Percentiles rank a stretch among this genome's conserved stretches.
These are phyloP conservation scores for Pleurotus giganteus DNA, from an alignment of 768 basidiomycete genomes.

Conservation along the genomic window DNA sequence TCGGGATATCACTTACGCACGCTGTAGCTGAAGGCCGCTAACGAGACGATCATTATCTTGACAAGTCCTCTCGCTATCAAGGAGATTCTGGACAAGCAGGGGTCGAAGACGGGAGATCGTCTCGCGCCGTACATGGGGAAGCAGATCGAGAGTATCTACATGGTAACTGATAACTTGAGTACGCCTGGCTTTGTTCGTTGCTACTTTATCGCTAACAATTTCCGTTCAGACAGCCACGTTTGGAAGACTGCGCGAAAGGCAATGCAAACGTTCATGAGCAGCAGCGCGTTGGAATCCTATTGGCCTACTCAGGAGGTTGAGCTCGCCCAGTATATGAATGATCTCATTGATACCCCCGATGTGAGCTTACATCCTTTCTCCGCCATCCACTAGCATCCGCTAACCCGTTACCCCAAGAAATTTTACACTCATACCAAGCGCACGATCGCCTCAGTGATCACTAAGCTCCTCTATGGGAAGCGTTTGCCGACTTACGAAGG, in stretches of 20 bases:
- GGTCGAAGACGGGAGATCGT: constrained; percentile 21
- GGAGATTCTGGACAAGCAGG: constrained; percentile 24
- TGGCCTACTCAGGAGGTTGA: constrained; percentile 17
- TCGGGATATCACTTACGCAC: not conserved
- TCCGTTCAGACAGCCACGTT: constrained; percentile 17
- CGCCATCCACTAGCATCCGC: not conserved
- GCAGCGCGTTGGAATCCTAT: not conserved
- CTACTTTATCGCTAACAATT: no score
- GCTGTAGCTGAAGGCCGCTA: constrained; percentile 19
- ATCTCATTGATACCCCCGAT: constrained; percentile 24
- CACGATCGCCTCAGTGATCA: constrained; percentile 14
- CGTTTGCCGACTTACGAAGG: constrained; percentile 14
- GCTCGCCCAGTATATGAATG: constrained; percentile 25
- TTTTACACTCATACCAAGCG: constrained; percentile 15
- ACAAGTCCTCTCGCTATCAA: constrained; percentile 17
- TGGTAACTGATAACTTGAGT: constrained; percentile 12
- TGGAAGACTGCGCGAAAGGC: constrained; percentile 17
- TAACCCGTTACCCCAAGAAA: constrained; percentile 15
- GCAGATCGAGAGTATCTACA: constrained; percentile 18
- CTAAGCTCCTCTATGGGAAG: constrained; percentile 16
- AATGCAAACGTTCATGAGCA: constrained; percentile 13
- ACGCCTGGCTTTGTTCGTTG: not conserved
- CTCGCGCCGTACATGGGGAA: constrained; percentile 19
- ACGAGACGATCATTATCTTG: constrained; percentile 19
- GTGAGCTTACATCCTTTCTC: constrained; percentile 12